Conservation (phyloP, 1,139 yeast species). For the Torulaspora pretoriensis region DNA sequence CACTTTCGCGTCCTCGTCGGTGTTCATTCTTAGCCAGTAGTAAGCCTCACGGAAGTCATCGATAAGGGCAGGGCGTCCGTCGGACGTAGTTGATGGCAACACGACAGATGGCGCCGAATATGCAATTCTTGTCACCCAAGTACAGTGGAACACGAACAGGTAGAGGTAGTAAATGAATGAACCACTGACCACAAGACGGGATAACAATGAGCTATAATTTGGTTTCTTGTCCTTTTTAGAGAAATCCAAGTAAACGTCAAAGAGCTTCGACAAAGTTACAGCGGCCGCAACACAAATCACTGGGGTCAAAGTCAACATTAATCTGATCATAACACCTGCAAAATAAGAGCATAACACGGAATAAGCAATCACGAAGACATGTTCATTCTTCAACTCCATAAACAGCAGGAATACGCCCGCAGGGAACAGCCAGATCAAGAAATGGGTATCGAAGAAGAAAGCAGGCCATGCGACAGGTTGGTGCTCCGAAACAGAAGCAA, state of each 20-base stretch:
- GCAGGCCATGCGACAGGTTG: constrained; percentile 99
- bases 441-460: constrained; percentile 87
- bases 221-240: constrained; percentile 29
- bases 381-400: constrained; percentile 87
- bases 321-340: constrained; percentile 98
- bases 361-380: constrained; percentile 86
- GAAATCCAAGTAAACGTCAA: constrained; percentile 77
- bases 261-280: constrained; percentile 75
- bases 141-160: constrained; percentile 88
- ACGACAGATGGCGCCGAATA: constrained; percentile 98
- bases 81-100: constrained; percentile 72
- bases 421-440: constrained; percentile 97
- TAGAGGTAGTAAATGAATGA: constrained; percentile 72
- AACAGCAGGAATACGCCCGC: constrained; percentile 90
- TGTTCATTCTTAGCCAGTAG: constrained; percentile 98
- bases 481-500: constrained; percentile 98
- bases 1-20: constrained; percentile 90
- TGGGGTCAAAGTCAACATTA: constrained; percentile 96
- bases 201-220: constrained; percentile 13
- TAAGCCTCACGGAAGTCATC: constrained; percentile 99
- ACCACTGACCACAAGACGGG: constrained; percentile 50
- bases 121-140: constrained; percentile 95
- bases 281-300: constrained; percentile 90
- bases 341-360: constrained; percentile 90
- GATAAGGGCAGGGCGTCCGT: constrained; percentile 79